Base-by-base conservation (phyloP, 805 yeast species). In the Hanseniaspora lachancei region DNA sequence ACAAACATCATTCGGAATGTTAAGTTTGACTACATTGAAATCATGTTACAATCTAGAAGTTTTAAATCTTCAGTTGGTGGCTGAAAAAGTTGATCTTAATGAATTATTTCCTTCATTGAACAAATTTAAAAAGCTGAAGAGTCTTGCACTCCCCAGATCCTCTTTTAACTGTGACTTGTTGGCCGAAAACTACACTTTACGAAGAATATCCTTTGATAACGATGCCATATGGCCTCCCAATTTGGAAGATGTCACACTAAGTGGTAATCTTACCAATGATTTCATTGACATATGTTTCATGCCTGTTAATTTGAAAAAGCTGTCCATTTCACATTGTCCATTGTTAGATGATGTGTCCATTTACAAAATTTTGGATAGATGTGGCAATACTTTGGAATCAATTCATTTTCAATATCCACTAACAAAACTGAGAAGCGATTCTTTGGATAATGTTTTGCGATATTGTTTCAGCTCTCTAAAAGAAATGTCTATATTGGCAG, bases 291-390 rank as follows among this genome's bases (percentile, higher is more conserved):
- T 76, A 35, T 80, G 93, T 1, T 65, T 69, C n/a, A 82, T 93
- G 64, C 97, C 97, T 0, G 47, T 64, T 1, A 77, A 89, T 1
- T 81, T 91, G 42, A 79, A 78, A 2, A 77, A 78, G 21, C 70
- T 91, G 49, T 89, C 87, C 60, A 76, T 91, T 63, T 84, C 95
- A 0, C 95, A 87, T 66, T 91, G 97, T 69, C 97, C 97, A 0
- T 73, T 77, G 51, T 72, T 91, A 20, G 77, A 77, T 43, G 85
- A 84, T 27, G 75, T 72, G 49, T 80, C 95, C 0, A 72, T 89
- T 21, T 79, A 81, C 60, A 73, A 74, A 29, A 69, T 91, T 56
- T 68, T 89, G 18, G 69, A 73, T 35, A 77, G 77, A 47, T 75
- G 84, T 47, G 97, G 97, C 0, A 74, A 72, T 29, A 77, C 80